Evolutionary conservation across 1,139 yeast species (phyloP).

Genomic region (Geotrichum fermentans): DNA sequence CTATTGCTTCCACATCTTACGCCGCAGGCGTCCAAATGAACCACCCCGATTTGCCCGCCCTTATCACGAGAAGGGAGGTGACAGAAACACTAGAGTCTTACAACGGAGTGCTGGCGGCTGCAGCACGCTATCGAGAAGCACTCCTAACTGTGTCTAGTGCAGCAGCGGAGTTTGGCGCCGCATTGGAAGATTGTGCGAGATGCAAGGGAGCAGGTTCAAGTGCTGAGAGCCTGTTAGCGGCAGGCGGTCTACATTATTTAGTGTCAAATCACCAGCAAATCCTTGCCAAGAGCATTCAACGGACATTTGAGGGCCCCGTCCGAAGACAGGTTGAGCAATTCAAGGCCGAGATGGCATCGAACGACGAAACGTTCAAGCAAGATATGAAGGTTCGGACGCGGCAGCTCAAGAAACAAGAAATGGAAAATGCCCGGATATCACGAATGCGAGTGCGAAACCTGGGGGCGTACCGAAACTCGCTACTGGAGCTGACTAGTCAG

Average conservation of each 20-base stretch:
- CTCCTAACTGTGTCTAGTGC: conserved; percentile 52
- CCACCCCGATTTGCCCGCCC: conserved; percentile 50
- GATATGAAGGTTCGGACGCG: conserved; percentile 53
- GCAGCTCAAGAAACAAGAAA: conserved; percentile 51
- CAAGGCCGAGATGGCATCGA: conserved; percentile 32
- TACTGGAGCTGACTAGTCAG: conserved; percentile 63
- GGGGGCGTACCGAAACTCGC: conserved; percentile 57
- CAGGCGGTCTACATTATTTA: conserved; percentile 73
- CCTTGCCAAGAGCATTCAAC: conserved; percentile 52
- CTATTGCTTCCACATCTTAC: conserved; percentile 23
- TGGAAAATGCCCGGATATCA: conserved; percentile 52
- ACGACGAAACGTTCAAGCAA: conserved; percentile 51
- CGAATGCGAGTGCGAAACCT: conserved; percentile 47
- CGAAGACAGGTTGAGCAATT: conserved; percentile 29
- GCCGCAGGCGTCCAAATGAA: conserved; percentile 22
- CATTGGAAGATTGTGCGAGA: conserved; percentile 65
- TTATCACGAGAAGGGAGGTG: conserved; percentile 58
- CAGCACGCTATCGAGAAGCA: conserved; percentile 49
- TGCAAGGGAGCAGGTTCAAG: conserved; percentile 62
- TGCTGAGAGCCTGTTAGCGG: conserved; percentile 62
- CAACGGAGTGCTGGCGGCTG: conserved; percentile 47
- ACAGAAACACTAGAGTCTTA: conserved; percentile 46
- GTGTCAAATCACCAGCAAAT: conserved; percentile 75
- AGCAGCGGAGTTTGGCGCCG: conserved; percentile 68
- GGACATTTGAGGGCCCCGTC: conserved; percentile 54